Base-by-base conservation (phyloP, 202 grass and related monocot species). In the Carex sylvatica region DNA sequence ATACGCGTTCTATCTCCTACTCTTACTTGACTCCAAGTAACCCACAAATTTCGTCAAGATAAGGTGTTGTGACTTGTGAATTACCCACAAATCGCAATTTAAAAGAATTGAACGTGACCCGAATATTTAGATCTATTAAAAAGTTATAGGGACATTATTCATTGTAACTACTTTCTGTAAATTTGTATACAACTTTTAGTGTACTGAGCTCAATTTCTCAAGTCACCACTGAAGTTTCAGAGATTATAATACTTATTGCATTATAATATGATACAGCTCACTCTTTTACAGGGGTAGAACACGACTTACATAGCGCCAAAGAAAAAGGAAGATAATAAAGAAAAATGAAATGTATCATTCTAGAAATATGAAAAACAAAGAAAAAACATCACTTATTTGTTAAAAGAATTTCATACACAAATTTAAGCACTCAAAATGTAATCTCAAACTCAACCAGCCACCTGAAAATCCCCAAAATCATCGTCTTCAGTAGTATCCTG, bases 391-490 rank as follows among this genome's bases (percentile, higher is more conserved):
- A 1, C 30, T 82, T 85, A 46, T 54, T 5, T 84, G 81, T 54
- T 88, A 91, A 88, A 94, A 82, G 61, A 86, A 81, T 88, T 83
- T 87, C 59, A 13, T 77, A 58, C 52, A 77, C 28, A 59, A 7
- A 35, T 58, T 55, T 77, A 52, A 19, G 8, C 53, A 59, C 74
- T 59, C 51, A 77, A 19, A 76, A 59, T 58, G 30, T 30, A 31
- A 59, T 77, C 52, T 77, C 74, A 19, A 89, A 85, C 91, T 98
- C 96, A 98, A 35, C 74, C 89, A 24, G 96, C 96, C 62, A 87
- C 89, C 82, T 98, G 96, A 18, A 98, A 98, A 55, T 98, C 96
- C 54, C 96, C 96, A 26, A 98, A 98, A 76, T 98, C 95, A 7
- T 98, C 95, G 9, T 95, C 92, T 26, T 74, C 64, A 15, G 55